phyloP scores from a whole-genome alignment of 495 filamentous ascomycete genomes.

The Annulohypoxylon bovei region DNA sequence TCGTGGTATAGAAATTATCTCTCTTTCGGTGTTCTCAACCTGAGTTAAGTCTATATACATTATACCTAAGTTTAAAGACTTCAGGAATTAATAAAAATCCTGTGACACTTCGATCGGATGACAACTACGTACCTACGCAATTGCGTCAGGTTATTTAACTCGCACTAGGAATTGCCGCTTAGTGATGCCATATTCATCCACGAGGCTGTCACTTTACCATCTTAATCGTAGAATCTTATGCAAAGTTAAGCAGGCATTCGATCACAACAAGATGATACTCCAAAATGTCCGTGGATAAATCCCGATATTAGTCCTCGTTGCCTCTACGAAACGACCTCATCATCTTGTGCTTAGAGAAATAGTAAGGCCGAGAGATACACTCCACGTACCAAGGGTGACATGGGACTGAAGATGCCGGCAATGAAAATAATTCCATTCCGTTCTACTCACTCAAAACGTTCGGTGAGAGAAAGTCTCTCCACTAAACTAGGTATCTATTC shows the following conservation, averaged over 20 bases:
- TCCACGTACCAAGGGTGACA: background rate
- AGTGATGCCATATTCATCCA: conserved; percentile 11
- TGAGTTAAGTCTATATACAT: too few relatives aligned
- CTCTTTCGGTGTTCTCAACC: background rate
- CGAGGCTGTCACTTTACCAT: background rate
- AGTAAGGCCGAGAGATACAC: background rate
- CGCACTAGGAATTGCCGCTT: background rate
- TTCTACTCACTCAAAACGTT: background rate
- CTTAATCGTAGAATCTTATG: background rate
- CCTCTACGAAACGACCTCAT: background rate
- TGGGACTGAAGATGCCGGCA: background rate
- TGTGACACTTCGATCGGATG: background rate
- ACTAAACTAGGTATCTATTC: background rate
- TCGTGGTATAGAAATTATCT: background rate
- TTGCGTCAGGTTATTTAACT: background rate
- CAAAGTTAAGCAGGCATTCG: background rate
- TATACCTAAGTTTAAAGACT: background rate
- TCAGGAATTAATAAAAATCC: background rate
- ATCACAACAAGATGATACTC: too few relatives aligned
- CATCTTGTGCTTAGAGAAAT: background rate
- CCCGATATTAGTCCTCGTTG: too few relatives aligned
- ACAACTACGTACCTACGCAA: background rate
- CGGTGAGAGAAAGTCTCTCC: conserved; percentile 2
- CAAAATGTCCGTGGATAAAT: background rate
- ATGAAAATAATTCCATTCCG: background rate